Percentiles rank a stretch among this genome's conserved stretches.
Evolutionary conservation across 2,329 filamentous ascomycete genomes (phyloP).

Genomic region (Fusarium sublunatum): DNA sequence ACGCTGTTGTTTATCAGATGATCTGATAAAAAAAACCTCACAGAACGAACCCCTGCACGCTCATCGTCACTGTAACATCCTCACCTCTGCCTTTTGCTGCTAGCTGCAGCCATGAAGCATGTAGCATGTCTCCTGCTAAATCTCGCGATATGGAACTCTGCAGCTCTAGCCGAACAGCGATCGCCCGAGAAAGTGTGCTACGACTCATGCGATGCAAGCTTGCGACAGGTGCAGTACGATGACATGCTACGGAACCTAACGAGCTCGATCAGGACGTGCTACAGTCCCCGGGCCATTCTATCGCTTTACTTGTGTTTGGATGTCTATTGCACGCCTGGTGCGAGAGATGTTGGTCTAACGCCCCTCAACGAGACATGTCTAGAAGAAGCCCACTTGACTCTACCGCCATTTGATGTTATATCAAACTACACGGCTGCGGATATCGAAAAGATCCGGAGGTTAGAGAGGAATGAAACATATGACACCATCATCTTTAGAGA

Average conservation of each 20-base stretch:
- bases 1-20: slow-evolving; percentile 43
- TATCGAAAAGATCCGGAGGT: slow-evolving; percentile 46
- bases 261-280: slow-evolving; percentile 43
- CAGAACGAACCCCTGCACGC: slow-evolving; percentile 15
- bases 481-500: slow-evolving; percentile 39
- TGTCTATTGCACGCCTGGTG: slow-evolving; percentile 50
- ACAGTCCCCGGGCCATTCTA: slow-evolving; percentile 44
- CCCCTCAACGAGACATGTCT: slow-evolving; percentile 53
- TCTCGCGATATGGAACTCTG: neutral
- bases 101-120: slow-evolving; percentile 35
- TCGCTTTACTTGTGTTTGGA: slow-evolving; percentile 55
- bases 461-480: slow-evolving; percentile 46
- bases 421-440: slow-evolving; percentile 52
- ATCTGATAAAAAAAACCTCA: slow-evolving; percentile 47
- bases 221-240: slow-evolving; percentile 48
- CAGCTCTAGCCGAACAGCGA: neutral
- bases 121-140: neutral
- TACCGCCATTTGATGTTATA: slow-evolving; percentile 52
- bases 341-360: slow-evolving; percentile 40
- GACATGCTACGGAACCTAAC: slow-evolving; percentile 44
- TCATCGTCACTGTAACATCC: neutral
- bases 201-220: slow-evolving; percentile 48
- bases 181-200: slow-evolving; percentile 47
- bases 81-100: slow-evolving; percentile 1
- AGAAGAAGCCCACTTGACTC: slow-evolving; percentile 30